Evolutionary conservation across 2,329 filamentous ascomycete genomes (phyloP), one percentile per base, ranked within the genome.

Genomic region (Stagonosporopsis vannaccii): DNA sequence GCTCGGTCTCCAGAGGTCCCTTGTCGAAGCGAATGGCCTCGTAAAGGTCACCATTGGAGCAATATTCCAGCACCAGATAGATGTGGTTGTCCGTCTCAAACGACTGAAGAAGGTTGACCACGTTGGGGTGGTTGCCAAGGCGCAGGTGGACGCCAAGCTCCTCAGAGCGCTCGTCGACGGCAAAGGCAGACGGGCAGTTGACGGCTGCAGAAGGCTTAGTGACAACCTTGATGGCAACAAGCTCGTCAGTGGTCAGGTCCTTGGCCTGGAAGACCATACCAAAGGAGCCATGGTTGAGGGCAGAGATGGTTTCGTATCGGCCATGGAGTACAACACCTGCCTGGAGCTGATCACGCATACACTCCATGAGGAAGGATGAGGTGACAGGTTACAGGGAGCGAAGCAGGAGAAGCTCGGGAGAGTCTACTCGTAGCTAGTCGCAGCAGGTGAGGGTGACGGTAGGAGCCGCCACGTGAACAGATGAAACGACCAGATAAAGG

Each of bases 231-330:
- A 99, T 90, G 60, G 95, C 95, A 67, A 99, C 95, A 57, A 87
- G 85, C 57, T 95, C 83, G 67, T 88, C 86, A 58, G 90, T 96
- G 62, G 83, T 75, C 63, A 88, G 82, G 76, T 99, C 92, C 75
- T 85, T 89, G 58, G 94, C 95, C 79, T 92, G 88, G 79, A 97
- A 97, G 70, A 99, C 95, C 91, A 98, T 96, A 74, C 95, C 95
- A 74, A 98, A 99, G 52, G 95, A 98, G 68, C 95, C 95, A 84
- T 97, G 92, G 76, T 99, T 99, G 80, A 99, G 90, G 55, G 95
- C 93, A 66, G 93, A 91, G 72, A 97, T 84, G 53, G 93, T 96
- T 79, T 90, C 84, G 78, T 95, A 99, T 66, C 95, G 93, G 77
- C 91, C 92, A 75, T 91, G 88, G 74, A 97, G 87, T 74, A 96